phyloP scores from a whole-genome alignment of 768 basidiomycete genomes.

The Suillus hirtellus region DNA sequence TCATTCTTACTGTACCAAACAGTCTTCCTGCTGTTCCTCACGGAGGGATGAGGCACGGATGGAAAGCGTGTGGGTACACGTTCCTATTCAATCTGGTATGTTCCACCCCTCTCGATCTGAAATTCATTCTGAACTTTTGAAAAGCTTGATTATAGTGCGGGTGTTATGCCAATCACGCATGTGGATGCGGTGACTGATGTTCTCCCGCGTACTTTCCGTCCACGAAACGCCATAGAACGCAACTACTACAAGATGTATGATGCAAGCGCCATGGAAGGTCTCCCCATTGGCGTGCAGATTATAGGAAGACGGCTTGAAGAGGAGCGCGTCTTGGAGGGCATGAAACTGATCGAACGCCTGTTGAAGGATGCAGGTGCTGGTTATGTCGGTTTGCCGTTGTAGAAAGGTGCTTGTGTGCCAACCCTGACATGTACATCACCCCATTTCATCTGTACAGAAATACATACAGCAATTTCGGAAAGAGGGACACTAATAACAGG shows the following conservation, averaged over 20 bases:
- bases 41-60: constrained; percentile 51
- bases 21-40: constrained; percentile 61
- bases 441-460: neutral
- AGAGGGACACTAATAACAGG: neutral
- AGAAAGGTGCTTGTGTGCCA: neutral
- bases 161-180: constrained; percentile 45
- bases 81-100: constrained; percentile 68
- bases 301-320: constrained; percentile 46
- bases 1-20: constrained; percentile 61
- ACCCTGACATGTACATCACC: neutral
- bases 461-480: neutral
- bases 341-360: constrained; percentile 39
- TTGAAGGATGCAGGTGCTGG: constrained; percentile 24
- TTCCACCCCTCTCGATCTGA: neutral
- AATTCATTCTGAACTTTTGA: neutral
- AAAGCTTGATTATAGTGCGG: constrained; percentile 46
- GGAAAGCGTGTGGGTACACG: constrained; percentile 62
- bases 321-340: constrained; percentile 48
- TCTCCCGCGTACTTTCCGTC: constrained; percentile 23
- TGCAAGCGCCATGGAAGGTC: constrained; percentile 41
- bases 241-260: constrained; percentile 44
- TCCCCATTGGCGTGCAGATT: constrained; percentile 47
- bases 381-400: constrained; percentile 28
- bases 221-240: constrained; percentile 40
- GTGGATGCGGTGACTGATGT: constrained; percentile 38